Evolutionary conservation across 2,329 filamentous ascomycete species (phyloP).

Genomic region (Sclerotinia trifoliorum): DNA sequence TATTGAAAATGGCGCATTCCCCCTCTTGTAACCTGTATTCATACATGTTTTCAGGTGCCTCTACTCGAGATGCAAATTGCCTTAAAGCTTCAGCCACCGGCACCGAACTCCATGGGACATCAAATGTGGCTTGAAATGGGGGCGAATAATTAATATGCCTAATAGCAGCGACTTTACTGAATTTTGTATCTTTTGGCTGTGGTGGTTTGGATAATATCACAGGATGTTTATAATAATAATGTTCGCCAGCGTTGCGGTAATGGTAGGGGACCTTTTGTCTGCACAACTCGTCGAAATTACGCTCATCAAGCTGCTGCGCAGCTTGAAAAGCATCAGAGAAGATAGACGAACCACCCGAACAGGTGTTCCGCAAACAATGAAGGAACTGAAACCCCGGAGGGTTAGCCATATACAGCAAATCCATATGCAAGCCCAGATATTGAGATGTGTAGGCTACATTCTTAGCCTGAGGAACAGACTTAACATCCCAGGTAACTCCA

Average conservation of each 20-base stretch:
- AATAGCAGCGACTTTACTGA: neutral
- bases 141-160: slow-evolving; percentile 66
- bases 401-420: slow-evolving; percentile 80
- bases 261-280: slow-evolving; percentile 56
- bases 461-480: slow-evolving; percentile 75
- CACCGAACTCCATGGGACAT: neutral
- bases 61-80: slow-evolving; percentile 19
- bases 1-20: slow-evolving; percentile 93
- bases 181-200: neutral
- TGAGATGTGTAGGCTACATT: slow-evolving; percentile 89
- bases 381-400: slow-evolving; percentile 82
- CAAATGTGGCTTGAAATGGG: slow-evolving; percentile 65
- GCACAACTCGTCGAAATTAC: slow-evolving; percentile 44
- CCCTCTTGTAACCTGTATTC: slow-evolving; percentile 74
- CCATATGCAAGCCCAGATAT: slow-evolving; percentile 86
- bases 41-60: slow-evolving; percentile 57
- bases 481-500: slow-evolving; percentile 86
- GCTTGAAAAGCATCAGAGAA: slow-evolving; percentile 76
- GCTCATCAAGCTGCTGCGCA: slow-evolving; percentile 45
- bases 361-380: slow-evolving; percentile 82
- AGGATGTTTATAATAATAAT: slow-evolving; percentile 59
- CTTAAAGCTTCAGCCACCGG: neutral
- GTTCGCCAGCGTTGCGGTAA: slow-evolving; percentile 63
- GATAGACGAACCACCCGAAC: slow-evolving; percentile 76
- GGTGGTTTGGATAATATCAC: slow-evolving; percentile 49